Conservation (phyloP, 1,284 basidiomycete genomes). For the Microbotryomycetes sp. region DNA sequence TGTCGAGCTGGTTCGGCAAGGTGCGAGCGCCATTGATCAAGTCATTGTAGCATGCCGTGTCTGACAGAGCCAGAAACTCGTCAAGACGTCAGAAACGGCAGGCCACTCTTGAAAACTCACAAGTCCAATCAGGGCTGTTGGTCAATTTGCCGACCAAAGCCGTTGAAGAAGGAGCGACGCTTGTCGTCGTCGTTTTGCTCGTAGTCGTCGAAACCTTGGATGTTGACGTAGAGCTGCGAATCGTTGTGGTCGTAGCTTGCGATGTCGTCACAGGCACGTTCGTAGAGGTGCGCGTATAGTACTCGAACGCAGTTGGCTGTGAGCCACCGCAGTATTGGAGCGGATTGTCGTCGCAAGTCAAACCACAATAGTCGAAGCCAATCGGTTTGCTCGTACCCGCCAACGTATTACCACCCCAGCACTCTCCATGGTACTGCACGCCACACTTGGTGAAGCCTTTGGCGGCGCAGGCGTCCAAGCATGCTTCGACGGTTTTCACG, state of each 20-base stretch:
- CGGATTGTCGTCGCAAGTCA: constrained; percentile 7
- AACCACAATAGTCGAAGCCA: constrained; percentile 2
- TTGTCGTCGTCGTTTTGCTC: background rate
- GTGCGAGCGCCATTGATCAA: constrained; percentile 9
- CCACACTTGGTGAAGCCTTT: constrained; percentile 12
- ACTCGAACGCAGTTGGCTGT: background rate
- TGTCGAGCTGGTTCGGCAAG: constrained; percentile 7
- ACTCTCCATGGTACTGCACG: constrained; percentile 2
- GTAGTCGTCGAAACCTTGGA: background rate
- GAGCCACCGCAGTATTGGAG: background rate
- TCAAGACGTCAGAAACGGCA: background rate
- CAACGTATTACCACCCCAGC: constrained; percentile 22
- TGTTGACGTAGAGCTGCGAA: background rate
- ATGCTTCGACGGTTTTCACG: constrained; percentile 13
- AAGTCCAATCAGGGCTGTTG: constrained; percentile 7
- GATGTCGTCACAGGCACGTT: background rate
- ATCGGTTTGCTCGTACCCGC: background rate
- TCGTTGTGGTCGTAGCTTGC: background rate
- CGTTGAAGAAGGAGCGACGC: background rate
- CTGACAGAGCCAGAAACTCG: background rate
- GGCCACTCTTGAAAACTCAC: constrained; percentile 3
- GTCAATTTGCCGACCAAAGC: background rate
- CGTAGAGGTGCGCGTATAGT: background rate
- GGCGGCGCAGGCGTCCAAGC: constrained; percentile 12
- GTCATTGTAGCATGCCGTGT: constrained; percentile 16